Evolutionary conservation across 208 protist species (phyloP).

Genomic region (Tritrichomonas musculus): DNA sequence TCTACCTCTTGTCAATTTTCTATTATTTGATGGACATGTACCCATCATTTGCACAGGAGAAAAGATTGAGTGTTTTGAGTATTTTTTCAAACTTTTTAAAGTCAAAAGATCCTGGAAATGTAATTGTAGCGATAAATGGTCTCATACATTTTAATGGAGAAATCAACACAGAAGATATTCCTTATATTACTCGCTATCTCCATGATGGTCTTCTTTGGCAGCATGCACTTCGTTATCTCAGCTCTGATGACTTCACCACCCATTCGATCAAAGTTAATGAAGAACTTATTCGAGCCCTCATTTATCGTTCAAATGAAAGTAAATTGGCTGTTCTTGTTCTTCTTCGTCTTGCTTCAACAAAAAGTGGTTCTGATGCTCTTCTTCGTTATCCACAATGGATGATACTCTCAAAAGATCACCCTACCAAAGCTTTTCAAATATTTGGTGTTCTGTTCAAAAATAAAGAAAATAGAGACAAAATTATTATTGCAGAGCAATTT

Average conservation of each 20-base stretch:
- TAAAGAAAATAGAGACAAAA: background rate
- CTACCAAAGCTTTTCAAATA: background rate
- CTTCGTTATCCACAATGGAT: background rate
- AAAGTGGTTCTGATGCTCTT: background rate
- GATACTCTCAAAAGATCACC: background rate
- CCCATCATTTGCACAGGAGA: background rate
- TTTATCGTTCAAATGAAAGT: background rate
- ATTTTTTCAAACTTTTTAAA: background rate
- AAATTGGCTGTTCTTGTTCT: background rate
- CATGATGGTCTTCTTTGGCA: background rate
- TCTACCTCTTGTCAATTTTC: background rate
- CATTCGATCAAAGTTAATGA: background rate
- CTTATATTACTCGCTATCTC: background rate
- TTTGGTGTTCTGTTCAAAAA: background rate
- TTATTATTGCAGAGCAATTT: background rate
- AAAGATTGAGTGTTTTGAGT: background rate
- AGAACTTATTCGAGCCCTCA: background rate
- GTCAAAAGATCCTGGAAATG: background rate
- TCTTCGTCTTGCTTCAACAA: background rate
- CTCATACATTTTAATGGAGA: background rate
- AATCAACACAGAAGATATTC: background rate
- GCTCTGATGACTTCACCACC: background rate
- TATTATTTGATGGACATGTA: background rate
- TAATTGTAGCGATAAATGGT: background rate
- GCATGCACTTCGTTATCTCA: background rate